Conservation (phyloP, 495 filamentous ascomycete species). For the Opeltia flavorubescens region DNA sequence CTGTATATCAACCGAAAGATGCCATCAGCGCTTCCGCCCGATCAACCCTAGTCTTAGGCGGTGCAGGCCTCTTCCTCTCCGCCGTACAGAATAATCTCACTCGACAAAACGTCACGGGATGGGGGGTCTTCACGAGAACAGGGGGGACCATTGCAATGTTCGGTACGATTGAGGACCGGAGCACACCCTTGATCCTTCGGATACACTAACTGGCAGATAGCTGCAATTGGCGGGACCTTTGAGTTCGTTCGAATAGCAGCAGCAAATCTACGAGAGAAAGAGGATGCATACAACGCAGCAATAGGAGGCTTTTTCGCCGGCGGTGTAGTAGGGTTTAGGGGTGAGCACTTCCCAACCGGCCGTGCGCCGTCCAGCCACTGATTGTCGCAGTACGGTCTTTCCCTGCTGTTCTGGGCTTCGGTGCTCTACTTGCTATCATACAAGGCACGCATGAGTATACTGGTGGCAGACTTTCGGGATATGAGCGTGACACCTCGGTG, state of each 20-base stretch:
- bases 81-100: constrained; percentile 75
- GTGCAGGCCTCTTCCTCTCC: constrained; percentile 54
- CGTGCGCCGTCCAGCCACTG: background rate
- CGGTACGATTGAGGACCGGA: constrained; percentile 31
- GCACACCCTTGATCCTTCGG: background rate
- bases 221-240: constrained; percentile 67
- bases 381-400: constrained; percentile 50
- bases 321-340: constrained; percentile 47
- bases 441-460: constrained; percentile 65
- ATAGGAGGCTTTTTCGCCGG: constrained; percentile 64
- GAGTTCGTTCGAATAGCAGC: constrained; percentile 58
- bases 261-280: constrained; percentile 63
- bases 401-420: constrained; percentile 67
- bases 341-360: constrained; percentile 24
- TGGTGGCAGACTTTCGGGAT: constrained; percentile 50
- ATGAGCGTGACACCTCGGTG: constrained; percentile 38
- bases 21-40: constrained; percentile 52
- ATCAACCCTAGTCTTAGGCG: constrained; percentile 48
- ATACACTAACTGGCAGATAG: constrained; percentile 28
- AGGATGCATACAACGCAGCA: constrained; percentile 55
- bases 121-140: constrained; percentile 60
- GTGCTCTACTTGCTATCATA: constrained; percentile 45
- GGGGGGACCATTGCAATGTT: constrained; percentile 52
- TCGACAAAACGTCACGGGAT: constrained; percentile 61
- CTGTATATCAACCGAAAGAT: constrained; percentile 61